Base-by-base conservation (phyloP, 768 basidiomycete species). In the Steccherinum ochraceum region DNA sequence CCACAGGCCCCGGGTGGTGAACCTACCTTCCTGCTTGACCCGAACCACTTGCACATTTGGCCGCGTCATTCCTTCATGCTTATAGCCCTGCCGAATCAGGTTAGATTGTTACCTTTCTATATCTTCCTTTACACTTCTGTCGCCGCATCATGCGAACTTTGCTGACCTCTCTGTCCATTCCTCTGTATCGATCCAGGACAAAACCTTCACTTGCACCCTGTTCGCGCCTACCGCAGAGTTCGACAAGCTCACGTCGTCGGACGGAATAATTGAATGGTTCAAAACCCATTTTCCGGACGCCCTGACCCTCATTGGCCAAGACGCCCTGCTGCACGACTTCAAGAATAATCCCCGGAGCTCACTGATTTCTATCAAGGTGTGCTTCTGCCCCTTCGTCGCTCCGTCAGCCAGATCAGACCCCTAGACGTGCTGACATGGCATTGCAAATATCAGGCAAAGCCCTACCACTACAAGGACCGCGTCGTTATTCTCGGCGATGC, bases 41-140 rank as follows among this genome's bases (percentile, higher is more conserved):
- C 90, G 61, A 87, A 89, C 68, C 89, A 98, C 69, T 84, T 99
- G 59, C 95, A 99, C 72, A 97, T 99, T 62, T 99, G 95, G 95
- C 96, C 95, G 57, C 87, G 95, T 64, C 90, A 93, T 69, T 91
- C 93, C 44, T 98, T 98, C 77, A 99, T 99, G 95, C 81, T 99
- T 61, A 97, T 99, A 62, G 95, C 93, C 19, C 83, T 99, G 51
- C 93, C 95, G 58, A 99, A 99, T 75, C 86, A 89, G 78, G 95
- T 95, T 71, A 71, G 72, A 48, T 53, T 62, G 48, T 47, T 56
- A 62, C 61, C 55, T 53, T 57, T 42, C 45, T 49, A 53, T 50
- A 48, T 65, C 62, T 62, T 62, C 67, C 64, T 60, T 50, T 54
- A 23, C 50, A 19, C 42, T 48, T 26, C 26, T 49, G 49, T 50